Percentiles rank a stretch among this genome's conserved stretches.
phyloP scores from a whole-genome alignment of 2,329 filamentous ascomycete species.

The Fusarium annulatum region DNA sequence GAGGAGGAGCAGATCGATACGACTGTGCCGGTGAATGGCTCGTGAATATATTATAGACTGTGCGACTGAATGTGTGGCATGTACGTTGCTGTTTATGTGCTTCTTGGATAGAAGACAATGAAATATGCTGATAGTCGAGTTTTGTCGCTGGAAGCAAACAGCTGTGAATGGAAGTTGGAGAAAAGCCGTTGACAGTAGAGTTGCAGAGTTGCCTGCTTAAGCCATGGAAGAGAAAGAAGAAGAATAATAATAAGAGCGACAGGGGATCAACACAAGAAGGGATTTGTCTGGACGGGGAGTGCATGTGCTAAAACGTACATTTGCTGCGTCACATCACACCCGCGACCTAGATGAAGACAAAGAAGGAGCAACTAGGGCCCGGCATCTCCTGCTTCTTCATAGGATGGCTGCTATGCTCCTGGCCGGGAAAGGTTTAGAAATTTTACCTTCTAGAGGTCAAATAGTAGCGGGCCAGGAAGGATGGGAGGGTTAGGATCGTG shows the following conservation, averaged over 20 bases:
- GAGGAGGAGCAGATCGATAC: slow-evolving; percentile 9
- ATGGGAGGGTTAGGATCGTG: slow-evolving; percentile 31
- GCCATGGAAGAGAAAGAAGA: slow-evolving; percentile 15
- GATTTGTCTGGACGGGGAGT: slow-evolving; percentile 22
- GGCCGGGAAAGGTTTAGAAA: slow-evolving; percentile 28
- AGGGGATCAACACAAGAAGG: slow-evolving; percentile 28
- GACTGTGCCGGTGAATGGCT: slow-evolving; percentile 7
- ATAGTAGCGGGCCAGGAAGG: slow-evolving; percentile 32
- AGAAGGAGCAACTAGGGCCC: slow-evolving; percentile 25
- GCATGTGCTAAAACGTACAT: slow-evolving; percentile 38
- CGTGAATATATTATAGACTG: slow-evolving; percentile 15
- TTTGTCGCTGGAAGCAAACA: neutral
- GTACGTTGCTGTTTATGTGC: slow-evolving; percentile 1
- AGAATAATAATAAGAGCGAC: slow-evolving; percentile 29
- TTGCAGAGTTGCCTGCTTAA: slow-evolving; percentile 24
- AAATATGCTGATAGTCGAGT: slow-evolving; percentile 1
- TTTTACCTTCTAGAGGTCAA: slow-evolving; percentile 21
- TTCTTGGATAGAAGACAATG: neutral
- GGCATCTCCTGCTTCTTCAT: slow-evolving; percentile 18
- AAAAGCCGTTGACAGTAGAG: neutral
- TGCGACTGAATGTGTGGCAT: slow-evolving; percentile 8
- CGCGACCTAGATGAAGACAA: slow-evolving; percentile 30
- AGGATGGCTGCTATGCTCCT: slow-evolving; percentile 22
- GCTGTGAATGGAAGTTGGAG: neutral
- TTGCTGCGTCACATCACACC: slow-evolving; percentile 37